Evolutionary conservation across 1,284 basidiomycete species (phyloP).

Genomic region (Austroboletus novae-zelandiae): DNA sequence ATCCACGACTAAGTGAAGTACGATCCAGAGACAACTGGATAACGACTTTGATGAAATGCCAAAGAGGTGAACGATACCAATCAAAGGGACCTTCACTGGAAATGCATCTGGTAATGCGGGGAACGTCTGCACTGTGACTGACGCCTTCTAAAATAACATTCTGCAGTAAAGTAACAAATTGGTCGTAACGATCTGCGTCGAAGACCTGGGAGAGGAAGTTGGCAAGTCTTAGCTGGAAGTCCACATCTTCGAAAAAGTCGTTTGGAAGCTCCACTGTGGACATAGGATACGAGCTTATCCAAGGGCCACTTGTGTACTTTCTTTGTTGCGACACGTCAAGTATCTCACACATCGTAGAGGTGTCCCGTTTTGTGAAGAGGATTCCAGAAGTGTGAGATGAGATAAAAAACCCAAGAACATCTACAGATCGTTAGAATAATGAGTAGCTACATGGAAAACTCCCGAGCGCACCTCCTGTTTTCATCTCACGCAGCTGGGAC

Average conservation of each 20-base stretch:
- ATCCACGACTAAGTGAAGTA: neutral
- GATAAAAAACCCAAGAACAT: neutral
- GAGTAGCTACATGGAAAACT: too few species aligned
- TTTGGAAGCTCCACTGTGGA: conserved; percentile 22
- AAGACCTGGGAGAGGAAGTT: conserved; percentile 17
- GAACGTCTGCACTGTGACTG: conserved; percentile 14
- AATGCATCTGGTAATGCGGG: conserved; percentile 29
- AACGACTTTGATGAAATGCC: too few species aligned
- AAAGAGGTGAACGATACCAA: too few species aligned
- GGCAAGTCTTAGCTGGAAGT: conserved; percentile 8
- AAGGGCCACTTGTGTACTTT: neutral
- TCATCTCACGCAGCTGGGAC: too few species aligned
- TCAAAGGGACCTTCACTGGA: conserved; percentile 26
- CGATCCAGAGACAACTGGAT: neutral
- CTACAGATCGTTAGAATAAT: neutral
- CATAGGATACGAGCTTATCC: neutral
- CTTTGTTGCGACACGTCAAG: neutral
- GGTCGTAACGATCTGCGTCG: conserved; percentile 20
- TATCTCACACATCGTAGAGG: neutral
- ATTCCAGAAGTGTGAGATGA: too few species aligned
- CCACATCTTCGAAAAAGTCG: conserved; percentile 10
- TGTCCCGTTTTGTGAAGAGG: neutral
- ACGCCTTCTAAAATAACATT: conserved; percentile 27
- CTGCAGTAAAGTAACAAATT: conserved; percentile 32
- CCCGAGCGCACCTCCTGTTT: too few species aligned